Percentiles rank a stretch among this genome's conserved stretches.
Evolutionary conservation across 257 asterid genomes (phyloP).

Genomic region (Solanum tacnaense): DNA sequence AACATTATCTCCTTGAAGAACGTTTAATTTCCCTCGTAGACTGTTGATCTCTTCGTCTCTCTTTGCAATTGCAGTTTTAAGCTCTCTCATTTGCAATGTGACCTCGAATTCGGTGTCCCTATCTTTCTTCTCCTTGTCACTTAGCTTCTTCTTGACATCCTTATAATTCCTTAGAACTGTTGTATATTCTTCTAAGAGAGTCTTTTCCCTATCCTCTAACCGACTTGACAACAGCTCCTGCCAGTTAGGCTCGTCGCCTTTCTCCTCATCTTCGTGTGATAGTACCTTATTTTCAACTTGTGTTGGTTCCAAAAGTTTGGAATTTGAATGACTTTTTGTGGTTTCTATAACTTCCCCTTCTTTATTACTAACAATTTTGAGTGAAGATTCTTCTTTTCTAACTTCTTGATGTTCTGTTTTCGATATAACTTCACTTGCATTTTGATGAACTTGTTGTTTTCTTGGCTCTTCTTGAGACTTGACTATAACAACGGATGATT

Average conservation of each 20-base stretch:
- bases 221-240: conserved; percentile 62
- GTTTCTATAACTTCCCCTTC: conserved; percentile 11
- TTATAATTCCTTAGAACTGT: conserved; percentile 65
- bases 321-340: not conserved
- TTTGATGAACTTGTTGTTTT: not conserved
- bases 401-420: not conserved
- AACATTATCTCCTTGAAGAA: conserved; percentile 5
- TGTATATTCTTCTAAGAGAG: conserved; percentile 58
- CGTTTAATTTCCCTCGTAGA: conserved; percentile 30
- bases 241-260: conserved; percentile 46
- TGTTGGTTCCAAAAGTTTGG: conserved; percentile 7
- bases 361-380: not conserved
- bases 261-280: conserved; percentile 4
- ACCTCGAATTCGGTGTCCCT: conserved; percentile 46
- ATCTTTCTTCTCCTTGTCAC: conserved; percentile 52
- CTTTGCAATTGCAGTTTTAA: conserved; percentile 40
- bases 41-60: conserved; percentile 60
- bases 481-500: not conserved
- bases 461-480: conserved; percentile 5
- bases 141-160: conserved; percentile 61
- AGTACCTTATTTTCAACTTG: conserved; percentile 7
- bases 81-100: conserved; percentile 53
- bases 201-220: conserved; percentile 67
- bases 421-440: not conserved
- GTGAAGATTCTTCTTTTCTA: not conserved